A percentile compares a stretch with the other conserved stretches of the same genome.
Conservation (phyloP, 2,329 filamentous ascomycete species). For the Penicillium sp. region DNA sequence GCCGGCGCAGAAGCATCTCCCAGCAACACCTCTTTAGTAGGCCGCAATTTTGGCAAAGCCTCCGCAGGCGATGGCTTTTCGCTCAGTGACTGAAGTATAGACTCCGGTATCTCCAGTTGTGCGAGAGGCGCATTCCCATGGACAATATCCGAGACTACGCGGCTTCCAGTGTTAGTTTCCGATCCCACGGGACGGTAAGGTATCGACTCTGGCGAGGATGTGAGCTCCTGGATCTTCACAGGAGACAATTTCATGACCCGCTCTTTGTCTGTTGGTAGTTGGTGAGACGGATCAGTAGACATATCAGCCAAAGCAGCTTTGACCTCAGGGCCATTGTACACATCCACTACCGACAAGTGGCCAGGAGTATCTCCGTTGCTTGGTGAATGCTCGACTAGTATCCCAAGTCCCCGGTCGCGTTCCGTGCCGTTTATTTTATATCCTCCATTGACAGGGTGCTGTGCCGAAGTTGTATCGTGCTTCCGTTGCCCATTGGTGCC, state of each 20-base stretch:
- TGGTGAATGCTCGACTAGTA: slow-evolving; percentile 16
- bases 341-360: slow-evolving; percentile 27
- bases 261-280: slow-evolving; percentile 30
- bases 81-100: slow-evolving; percentile 23
- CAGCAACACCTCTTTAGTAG: slow-evolving; percentile 25
- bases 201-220: slow-evolving; percentile 54
- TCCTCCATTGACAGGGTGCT: not conserved
- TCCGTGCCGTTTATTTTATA: not conserved
- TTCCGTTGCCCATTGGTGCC: not conserved
- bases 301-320: slow-evolving; percentile 24
- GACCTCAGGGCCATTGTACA: slow-evolving; percentile 29
- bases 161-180: slow-evolving; percentile 22
- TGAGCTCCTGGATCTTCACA: slow-evolving; percentile 55
- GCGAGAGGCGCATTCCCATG: slow-evolving; percentile 4
- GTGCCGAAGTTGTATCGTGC: not conserved
- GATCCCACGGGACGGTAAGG: slow-evolving; percentile 45
- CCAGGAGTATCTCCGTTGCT: slow-evolving; percentile 12
- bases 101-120: slow-evolving; percentile 15
- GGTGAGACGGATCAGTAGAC: slow-evolving; percentile 25
- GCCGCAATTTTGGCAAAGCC: slow-evolving; percentile 20
- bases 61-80: slow-evolving; percentile 26
- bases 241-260: slow-evolving; percentile 54
- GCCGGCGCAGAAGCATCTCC: slow-evolving; percentile 27
- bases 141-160: slow-evolving; percentile 22
- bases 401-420: slow-evolving; percentile 20